These are phyloP conservation scores for Penicillium turbatum DNA, from an alignment of 495 filamentous ascomycete species.

Conservation along the genomic window DNA sequence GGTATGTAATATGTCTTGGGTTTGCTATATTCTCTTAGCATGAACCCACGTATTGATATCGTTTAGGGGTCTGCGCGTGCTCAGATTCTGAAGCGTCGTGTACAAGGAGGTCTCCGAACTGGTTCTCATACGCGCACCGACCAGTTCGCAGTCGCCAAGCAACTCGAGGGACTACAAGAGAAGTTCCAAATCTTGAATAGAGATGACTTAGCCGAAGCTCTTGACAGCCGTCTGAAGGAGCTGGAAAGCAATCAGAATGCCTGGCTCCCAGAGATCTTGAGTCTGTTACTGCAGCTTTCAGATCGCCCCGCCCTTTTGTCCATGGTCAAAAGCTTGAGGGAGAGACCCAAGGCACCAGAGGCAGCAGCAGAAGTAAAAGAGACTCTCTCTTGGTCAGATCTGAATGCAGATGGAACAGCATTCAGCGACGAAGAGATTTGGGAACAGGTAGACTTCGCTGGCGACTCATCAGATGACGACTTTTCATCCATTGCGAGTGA, in stretches of 20 bases:
- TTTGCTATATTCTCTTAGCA: slow-evolving; percentile 22
- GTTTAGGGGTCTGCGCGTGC: slow-evolving; percentile 31
- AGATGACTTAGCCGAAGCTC: slow-evolving; percentile 75
- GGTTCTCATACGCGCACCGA: slow-evolving; percentile 69
- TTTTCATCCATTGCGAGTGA: slow-evolving; percentile 34
- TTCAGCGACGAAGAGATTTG: slow-evolving; percentile 69
- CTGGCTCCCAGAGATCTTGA: slow-evolving; percentile 74
- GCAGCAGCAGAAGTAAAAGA: slow-evolving; percentile 39
- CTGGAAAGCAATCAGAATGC: slow-evolving; percentile 49
- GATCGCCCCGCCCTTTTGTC: slow-evolving; percentile 72
- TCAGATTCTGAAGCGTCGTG: slow-evolving; percentile 26
- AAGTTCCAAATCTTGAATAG: slow-evolving; percentile 76
- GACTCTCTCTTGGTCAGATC: slow-evolving; percentile 66
- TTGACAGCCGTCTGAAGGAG: slow-evolving; percentile 58
- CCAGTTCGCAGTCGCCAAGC: slow-evolving; percentile 76
- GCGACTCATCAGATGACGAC: slow-evolving; percentile 57
- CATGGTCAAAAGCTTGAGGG: slow-evolving; percentile 56
- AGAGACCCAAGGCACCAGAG: slow-evolving; percentile 39
- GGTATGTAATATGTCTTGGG: slow-evolving; percentile 13
- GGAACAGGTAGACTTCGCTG: slow-evolving; percentile 69
- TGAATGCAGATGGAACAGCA: slow-evolving; percentile 68
- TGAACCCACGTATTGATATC: slow-evolving; percentile 36
- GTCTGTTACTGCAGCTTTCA: slow-evolving; percentile 75
- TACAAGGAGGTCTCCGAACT: slow-evolving; percentile 36
- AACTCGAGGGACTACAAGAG: slow-evolving; percentile 77